A percentile compares a stretch with the other conserved stretches of the same genome.
Conservation (phyloP, 1,284 basidiomycete genomes). For the Irpex sp. region DNA sequence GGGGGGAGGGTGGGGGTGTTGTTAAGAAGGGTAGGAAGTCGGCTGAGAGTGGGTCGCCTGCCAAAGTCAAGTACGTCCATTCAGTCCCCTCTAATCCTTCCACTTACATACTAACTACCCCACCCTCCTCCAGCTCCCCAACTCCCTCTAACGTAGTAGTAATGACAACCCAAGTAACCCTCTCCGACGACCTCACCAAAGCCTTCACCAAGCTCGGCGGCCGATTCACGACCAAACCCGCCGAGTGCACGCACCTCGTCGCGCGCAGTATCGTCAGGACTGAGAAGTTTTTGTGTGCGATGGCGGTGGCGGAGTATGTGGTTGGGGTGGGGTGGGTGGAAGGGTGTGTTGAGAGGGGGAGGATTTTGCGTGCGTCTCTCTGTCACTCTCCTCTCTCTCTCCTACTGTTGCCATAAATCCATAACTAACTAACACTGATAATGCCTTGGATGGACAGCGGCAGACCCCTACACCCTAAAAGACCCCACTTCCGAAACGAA, state of each 20-base stretch:
- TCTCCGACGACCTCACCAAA: conserved; percentile 53
- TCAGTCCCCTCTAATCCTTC: too few species aligned
- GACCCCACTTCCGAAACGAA: conserved; percentile 64
- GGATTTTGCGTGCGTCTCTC: conserved; percentile 56
- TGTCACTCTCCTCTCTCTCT: neutral
- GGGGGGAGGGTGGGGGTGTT: conserved; percentile 29
- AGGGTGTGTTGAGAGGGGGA: conserved; percentile 50
- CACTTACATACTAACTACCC: too few species aligned
- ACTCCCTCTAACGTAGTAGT: conserved; percentile 32
- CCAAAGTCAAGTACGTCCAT: too few species aligned
- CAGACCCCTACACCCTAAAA: conserved; percentile 51
- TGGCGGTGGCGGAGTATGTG: conserved; percentile 58
- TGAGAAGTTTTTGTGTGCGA: conserved; percentile 78
- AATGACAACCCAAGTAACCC: conserved; percentile 57
- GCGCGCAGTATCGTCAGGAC: conserved; percentile 68
- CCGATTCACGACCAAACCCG: conserved; percentile 53
- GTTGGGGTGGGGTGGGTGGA: conserved; percentile 66
- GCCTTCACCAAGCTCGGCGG: conserved; percentile 59
- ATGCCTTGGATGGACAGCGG: conserved; percentile 51
- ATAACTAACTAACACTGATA: too few species aligned
- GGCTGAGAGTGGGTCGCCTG: too few species aligned
- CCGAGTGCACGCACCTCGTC: conserved; percentile 75
- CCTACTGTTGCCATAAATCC: neutral
- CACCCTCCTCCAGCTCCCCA: neutral
- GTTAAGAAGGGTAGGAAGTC: conserved; percentile 15